Percentiles rank a stretch among this genome's conserved stretches.
Evolutionary conservation across 768 basidiomycete species (phyloP).

Genomic region (Boletus rubroflammeus): DNA sequence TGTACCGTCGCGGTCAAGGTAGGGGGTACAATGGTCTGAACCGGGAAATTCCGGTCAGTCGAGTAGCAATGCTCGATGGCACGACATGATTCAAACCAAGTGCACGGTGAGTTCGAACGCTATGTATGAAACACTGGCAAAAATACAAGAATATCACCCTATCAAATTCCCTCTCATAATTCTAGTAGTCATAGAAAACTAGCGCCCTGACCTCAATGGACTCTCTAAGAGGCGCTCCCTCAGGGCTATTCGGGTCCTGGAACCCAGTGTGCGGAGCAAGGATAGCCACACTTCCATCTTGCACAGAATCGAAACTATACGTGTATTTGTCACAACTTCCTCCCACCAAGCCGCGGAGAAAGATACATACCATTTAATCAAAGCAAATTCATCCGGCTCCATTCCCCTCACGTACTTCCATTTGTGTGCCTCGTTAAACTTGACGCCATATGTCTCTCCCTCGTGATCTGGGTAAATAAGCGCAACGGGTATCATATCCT

Average conservation of each 20-base stretch:
- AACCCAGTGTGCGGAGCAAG: conserved; percentile 36
- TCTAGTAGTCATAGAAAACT: conserved; percentile 33
- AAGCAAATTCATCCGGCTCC: conserved; percentile 42
- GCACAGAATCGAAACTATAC: conserved; percentile 33
- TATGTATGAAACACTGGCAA: too few relatives aligned
- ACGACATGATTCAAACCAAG: too few relatives aligned
- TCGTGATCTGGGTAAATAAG: conserved; percentile 41
- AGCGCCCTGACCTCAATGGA: conserved; percentile 36
- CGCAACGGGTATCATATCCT: conserved; percentile 37
- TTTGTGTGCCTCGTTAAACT: conserved; percentile 36
- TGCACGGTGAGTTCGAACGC: neutral
- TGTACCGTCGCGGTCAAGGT: neutral
- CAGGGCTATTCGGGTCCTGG: conserved; percentile 32
- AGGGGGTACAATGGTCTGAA: neutral
- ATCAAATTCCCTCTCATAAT: neutral
- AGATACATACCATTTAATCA: conserved; percentile 45
- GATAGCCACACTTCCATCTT: conserved; percentile 33
- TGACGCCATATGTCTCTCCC: conserved; percentile 42
- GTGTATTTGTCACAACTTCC: neutral
- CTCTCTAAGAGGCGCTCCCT: conserved; percentile 29
- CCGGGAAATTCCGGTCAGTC: neutral
- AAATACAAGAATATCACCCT: neutral
- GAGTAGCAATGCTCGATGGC: neutral
- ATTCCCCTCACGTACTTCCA: conserved; percentile 48
- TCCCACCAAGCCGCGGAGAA: neutral